These are phyloP conservation scores for Chlamydomonas schloesseri DNA, from an alignment of 139 green algal species.

Conservation along the genomic window DNA sequence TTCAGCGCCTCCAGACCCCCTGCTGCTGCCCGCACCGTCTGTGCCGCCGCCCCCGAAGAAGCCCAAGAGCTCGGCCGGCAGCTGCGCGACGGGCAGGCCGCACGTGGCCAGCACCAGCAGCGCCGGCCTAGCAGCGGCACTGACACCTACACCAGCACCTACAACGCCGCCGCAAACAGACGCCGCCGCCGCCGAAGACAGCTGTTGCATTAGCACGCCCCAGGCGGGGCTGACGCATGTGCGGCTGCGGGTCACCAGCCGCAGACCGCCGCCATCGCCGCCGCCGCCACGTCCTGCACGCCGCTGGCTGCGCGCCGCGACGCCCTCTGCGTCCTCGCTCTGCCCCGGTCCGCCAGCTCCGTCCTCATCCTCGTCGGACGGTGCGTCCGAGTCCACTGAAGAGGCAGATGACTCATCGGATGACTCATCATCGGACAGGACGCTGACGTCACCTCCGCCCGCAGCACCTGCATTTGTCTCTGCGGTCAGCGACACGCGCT, in stretches of 20 bases:
- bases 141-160: background rate
- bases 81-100: background rate
- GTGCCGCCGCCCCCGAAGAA: constrained; percentile 1
- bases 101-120: constrained; percentile 32
- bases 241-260: background rate
- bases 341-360: background rate
- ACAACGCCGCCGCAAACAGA: background rate
- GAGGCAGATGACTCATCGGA: too few relatives aligned
- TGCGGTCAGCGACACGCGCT: background rate
- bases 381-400: too few relatives aligned
- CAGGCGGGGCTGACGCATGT: constrained; percentile 22
- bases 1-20: too few relatives aligned
- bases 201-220: constrained; percentile 28
- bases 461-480: background rate
- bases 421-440: background rate
- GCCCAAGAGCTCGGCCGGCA: background rate
- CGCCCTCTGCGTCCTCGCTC: background rate
- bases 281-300: too few relatives aligned
- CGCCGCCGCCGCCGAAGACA: background rate
- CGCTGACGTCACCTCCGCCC: background rate
- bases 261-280: background rate
- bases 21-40: background rate
- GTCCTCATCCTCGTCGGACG: background rate
- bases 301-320: background rate
- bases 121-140: background rate